Evolutionary conservation across 1,139 yeast species (phyloP), one percentile per base, ranked within the genome.

Genomic region (Zygotorulaspora mrakii): DNA sequence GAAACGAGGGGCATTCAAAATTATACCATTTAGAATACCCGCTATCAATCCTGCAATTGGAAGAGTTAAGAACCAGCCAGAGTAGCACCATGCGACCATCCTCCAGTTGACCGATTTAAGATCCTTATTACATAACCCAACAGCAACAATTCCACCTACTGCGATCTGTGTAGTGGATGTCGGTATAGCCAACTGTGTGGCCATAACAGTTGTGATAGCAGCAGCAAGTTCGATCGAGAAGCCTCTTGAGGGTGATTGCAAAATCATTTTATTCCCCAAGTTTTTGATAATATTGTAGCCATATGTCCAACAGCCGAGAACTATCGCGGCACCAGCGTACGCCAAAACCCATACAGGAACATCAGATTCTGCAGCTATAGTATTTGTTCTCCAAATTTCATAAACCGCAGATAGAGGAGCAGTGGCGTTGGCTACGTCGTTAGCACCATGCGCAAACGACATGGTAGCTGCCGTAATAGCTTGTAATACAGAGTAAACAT

Each of bases 371-470:
- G 61, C 37, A 11, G 66, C 65, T 31, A 69, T 68, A 4, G 67
- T 58, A 57, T 79, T 78, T 33, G 77, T 63, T 11, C 62, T 64
- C 87, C 88, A 82, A 16, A 79, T 70, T 38, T 71, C 63, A 59
- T 79, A 82, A 23, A 82, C 74, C 17, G 88, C 73, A 26, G 88
- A 67, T 54, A 81, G 69, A 23, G 91, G 91, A 51, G 87, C 91
- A 25, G 85, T 76, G 29, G 91, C 89, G 55, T 82, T 82, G 37
- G 89, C 74, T 50, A 83, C 80, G 65, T 82, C 94, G 59, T 82
- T 83, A 31, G 91, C 81, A 47, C 94, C 87, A 57, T 82, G 94
- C 12, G 89, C 86, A 62, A 82, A 81, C 3, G 89, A 81, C 81
- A 82, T 82, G 46, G 88, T 82, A 55, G 81, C 74, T 16, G 94